Conservation (phyloP, 129 eudicot species). For the Lactuca saligna region DNA sequence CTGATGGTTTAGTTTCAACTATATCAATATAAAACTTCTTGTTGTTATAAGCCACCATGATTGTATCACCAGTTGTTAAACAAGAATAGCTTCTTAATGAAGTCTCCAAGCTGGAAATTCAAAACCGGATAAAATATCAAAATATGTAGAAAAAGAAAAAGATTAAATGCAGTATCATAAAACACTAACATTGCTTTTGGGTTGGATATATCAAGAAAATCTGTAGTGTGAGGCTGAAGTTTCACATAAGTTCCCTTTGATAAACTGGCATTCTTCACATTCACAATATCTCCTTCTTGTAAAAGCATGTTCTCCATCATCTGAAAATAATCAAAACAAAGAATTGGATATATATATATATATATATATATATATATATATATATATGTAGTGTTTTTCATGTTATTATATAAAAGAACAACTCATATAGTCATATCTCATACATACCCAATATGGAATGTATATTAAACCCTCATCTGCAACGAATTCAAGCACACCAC, state of each 20-base stretch:
- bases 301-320: conserved; percentile 85
- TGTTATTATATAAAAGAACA: not conserved
- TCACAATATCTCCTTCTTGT: conserved; percentile 73
- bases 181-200: conserved; percentile 90
- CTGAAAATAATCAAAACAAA: conserved; percentile 27
- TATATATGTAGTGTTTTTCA: not conserved
- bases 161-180: not conserved
- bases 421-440: not conserved
- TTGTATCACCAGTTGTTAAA: conserved; percentile 75
- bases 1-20: conserved; percentile 69
- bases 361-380: too few relatives aligned
- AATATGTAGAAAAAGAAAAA: not conserved
- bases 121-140: conserved; percentile 10
- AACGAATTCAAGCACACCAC: conserved; percentile 74
- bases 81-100: conserved; percentile 71
- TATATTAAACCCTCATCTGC: conserved; percentile 83
- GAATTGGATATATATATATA: not conserved
- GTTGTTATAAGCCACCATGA: conserved; percentile 77
- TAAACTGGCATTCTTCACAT: conserved; percentile 61
- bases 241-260: conserved; percentile 75
- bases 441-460: conserved; percentile 67
- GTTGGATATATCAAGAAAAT: conserved; percentile 70
- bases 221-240: conserved; percentile 77
- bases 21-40: conserved; percentile 76
- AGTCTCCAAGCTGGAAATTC: conserved; percentile 59